phyloP scores from a whole-genome alignment of 192 early-diverging fungal species.

The Coemansia sp. region DNA sequence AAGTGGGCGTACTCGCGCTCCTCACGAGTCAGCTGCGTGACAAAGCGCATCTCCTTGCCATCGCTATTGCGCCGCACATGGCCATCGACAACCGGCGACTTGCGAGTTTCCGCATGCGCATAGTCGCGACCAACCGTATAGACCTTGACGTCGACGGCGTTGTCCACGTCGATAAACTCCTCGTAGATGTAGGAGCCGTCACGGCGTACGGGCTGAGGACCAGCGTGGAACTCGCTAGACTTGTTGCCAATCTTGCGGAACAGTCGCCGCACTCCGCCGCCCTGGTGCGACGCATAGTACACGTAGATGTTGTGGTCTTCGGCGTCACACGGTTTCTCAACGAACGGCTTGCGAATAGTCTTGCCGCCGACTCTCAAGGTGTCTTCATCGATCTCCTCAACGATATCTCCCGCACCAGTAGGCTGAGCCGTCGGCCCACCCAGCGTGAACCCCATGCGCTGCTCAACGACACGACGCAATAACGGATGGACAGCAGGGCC shows the following conservation, averaged over 20 bases:
- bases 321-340: constrained; percentile 95
- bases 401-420: constrained; percentile 1
- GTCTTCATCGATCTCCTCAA: constrained; percentile 59
- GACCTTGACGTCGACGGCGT: constrained; percentile 96
- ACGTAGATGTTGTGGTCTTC: constrained; percentile 98
- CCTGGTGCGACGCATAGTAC: constrained; percentile 79
- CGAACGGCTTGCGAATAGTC: constrained; percentile 87
- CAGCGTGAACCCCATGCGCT: constrained; percentile 55
- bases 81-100: constrained; percentile 96
- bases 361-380: constrained; percentile 69
- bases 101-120: constrained; percentile 94
- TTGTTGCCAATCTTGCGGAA: constrained; percentile 95
- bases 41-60: constrained; percentile 96
- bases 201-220: constrained; percentile 62
- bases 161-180: constrained; percentile 91
- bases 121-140: constrained; percentile 92
- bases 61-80: constrained; percentile 93
- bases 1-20: constrained; percentile 77
- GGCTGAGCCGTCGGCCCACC: constrained; percentile 14
- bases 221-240: constrained; percentile 84
- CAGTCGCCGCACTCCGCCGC: constrained; percentile 78
- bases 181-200: constrained; percentile 93
- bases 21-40: constrained; percentile 72
- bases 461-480: constrained; percentile 57
- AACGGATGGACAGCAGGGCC: constrained; percentile 59